phyloP scores from a whole-genome alignment of 2,329 filamentous ascomycete species.

The Claviceps purpurea region DNA sequence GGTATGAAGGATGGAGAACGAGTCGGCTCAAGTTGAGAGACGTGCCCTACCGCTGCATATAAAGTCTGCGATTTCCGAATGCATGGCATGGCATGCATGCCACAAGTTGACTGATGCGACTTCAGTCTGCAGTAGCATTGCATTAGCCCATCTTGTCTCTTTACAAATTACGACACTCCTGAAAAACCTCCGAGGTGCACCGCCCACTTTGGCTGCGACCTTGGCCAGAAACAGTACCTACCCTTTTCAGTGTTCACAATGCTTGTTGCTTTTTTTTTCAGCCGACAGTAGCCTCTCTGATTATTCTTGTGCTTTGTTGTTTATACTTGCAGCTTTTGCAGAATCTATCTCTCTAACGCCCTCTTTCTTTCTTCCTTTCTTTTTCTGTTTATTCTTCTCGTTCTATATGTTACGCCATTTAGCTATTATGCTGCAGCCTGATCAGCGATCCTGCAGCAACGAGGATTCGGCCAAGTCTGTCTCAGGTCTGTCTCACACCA shows the following conservation, averaged over 20 bases:
- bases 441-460: too few species aligned
- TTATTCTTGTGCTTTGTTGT: not conserved
- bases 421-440: not conserved
- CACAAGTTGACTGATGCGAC: not conserved
- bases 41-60: slow-evolving; percentile 23
- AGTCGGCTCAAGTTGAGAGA: slow-evolving; percentile 47
- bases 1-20: slow-evolving; percentile 93
- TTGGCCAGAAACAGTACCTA: not conserved
- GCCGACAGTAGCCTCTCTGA: not conserved
- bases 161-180: not conserved
- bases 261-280: not conserved
- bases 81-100: not conserved
- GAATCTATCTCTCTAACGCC: not conserved
- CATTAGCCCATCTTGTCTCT: not conserved
- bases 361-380: not conserved
- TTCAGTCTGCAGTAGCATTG: not conserved
- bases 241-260: not conserved
- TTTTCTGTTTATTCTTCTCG: too few species aligned
- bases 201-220: not conserved
- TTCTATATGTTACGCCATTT: not conserved
- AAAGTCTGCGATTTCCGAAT: slow-evolving; percentile 5
- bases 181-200: not conserved
- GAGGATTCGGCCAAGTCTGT: too few species aligned
- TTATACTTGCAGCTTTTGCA: not conserved
- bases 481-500: too few species aligned